Evolutionary conservation across 2,329 filamentous ascomycete species (phyloP), one percentile per base, ranked within the genome.

Genomic region (Lecanicillium sp.): DNA sequence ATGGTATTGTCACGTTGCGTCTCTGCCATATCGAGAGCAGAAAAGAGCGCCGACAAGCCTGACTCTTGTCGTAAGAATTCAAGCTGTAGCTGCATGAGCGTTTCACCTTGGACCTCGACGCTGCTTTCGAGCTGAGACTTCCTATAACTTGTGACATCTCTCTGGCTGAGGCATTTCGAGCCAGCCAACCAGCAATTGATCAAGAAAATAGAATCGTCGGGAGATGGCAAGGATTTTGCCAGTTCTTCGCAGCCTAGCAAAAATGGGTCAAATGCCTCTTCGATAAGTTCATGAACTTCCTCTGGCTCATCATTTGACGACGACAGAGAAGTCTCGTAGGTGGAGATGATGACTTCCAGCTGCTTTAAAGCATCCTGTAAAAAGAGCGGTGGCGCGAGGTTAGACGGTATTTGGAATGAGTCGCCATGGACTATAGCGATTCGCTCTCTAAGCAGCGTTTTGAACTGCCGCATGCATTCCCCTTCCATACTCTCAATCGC

Each of bases 231-330:
- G 14, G 68, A 65, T 43, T 70, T 73, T 11, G 81, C 73, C 52
- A 92, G 74, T 40, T 78, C 80, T 43, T 81, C 74, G 53, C 84
- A 87, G n/a, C 78, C 79, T 12, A 75, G 69, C 32, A 97, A 65
- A 60, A 92, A 96, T 0, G 92, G 90, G 49, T 95, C 86, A 27
- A 97, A 78, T 0, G 87, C 81, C 51, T 90, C 85, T 29, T 71
- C 69, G 14, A 96, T 67, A 15, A 95, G 79, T 5, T 79, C 73
- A 33, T 84, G 74, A 51, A 96, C 94, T 28, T 79, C 80, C 29
- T 75, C 72, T 45, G 82, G 80, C 36, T 74, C 69, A 43, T 77
- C 70, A 8, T 71, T 62, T 1, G 68, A 61, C 3, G 74, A 63
- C 2, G 81, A 76, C 17, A 92, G 67, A 0, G 89, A 94, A 2